Percentiles rank a stretch among this genome's conserved stretches.
Conservation (phyloP, 495 filamentous ascomycete species). For the Xylaria venustula region DNA sequence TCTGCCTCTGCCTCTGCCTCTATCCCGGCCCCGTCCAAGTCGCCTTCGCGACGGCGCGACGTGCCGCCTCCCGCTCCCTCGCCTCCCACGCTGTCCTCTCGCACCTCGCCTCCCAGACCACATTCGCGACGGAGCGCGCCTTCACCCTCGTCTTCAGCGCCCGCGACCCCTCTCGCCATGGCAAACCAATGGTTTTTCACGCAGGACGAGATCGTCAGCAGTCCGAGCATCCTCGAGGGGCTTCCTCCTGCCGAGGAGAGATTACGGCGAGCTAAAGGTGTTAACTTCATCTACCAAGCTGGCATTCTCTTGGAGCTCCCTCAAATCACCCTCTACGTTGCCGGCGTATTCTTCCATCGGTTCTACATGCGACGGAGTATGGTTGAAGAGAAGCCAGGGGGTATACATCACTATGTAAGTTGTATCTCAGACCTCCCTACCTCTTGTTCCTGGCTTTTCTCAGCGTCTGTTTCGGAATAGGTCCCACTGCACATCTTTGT, state of each 20-base stretch:
- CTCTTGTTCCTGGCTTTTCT: neutral
- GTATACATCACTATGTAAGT: conserved; percentile 81
- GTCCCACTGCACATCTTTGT: neutral
- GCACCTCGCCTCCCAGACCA: conserved; percentile 50
- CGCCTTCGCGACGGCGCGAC: conserved; percentile 45
- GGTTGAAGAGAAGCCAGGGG: conserved; percentile 63
- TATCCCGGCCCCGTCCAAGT: conserved; percentile 13
- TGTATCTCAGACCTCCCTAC: neutral
- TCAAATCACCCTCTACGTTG: conserved; percentile 85
- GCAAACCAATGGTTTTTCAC: conserved; percentile 85
- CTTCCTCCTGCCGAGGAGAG: conserved; percentile 72
- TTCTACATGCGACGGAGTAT: conserved; percentile 89
- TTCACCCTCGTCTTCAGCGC: conserved; percentile 39
- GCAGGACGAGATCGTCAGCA: conserved; percentile 72
- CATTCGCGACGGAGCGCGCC: conserved; percentile 40
- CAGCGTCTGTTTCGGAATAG: neutral
- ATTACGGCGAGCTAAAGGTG: conserved; percentile 77
- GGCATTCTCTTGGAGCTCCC: conserved; percentile 91
- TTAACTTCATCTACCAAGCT: conserved; percentile 93
- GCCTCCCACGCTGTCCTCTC: conserved; percentile 47
- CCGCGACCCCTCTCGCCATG: conserved; percentile 23
- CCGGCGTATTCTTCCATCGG: conserved; percentile 90
- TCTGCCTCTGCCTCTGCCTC: no score
- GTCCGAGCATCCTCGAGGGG: conserved; percentile 83
- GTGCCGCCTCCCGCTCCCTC: conserved; percentile 54